Percentiles rank a stretch among this genome's conserved stretches.
Conservation (phyloP, 1,284 basidiomycete species). For the Ustilago curta region DNA sequence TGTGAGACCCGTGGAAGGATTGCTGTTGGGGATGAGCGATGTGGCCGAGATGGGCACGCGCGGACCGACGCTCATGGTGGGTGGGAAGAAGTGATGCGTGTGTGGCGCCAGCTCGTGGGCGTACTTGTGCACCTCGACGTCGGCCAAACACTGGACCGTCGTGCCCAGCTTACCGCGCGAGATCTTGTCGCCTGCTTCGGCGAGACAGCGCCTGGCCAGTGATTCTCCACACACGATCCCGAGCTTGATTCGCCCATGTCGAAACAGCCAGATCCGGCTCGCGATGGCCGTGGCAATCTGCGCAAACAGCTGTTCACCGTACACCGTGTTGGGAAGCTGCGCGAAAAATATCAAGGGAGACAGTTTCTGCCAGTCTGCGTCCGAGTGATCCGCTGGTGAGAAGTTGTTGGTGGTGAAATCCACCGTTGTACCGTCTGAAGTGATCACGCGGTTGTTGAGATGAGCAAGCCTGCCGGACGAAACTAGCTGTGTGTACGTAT, state of each 20-base stretch:
- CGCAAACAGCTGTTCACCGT: slow-evolving; percentile 66
- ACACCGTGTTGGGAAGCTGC: slow-evolving; percentile 66
- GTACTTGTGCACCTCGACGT: slow-evolving; percentile 33
- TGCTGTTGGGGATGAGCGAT: slow-evolving; percentile 55
- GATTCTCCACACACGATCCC: slow-evolving; percentile 62
- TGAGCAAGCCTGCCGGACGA: slow-evolving; percentile 50
- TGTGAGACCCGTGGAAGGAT: slow-evolving; percentile 49
- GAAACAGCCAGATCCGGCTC: slow-evolving; percentile 62
- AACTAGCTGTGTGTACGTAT: slow-evolving; percentile 52
- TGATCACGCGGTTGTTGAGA: slow-evolving; percentile 39
- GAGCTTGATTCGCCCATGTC: slow-evolving; percentile 58
- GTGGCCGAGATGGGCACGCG: slow-evolving; percentile 45
- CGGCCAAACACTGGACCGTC: slow-evolving; percentile 52
- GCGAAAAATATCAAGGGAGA: slow-evolving; percentile 62
- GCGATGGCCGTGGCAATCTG: slow-evolving; percentile 63
- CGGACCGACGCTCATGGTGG: slow-evolving; percentile 53
- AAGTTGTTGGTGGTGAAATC: slow-evolving; percentile 34
- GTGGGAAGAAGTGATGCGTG: slow-evolving; percentile 56
- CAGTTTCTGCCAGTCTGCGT: slow-evolving; percentile 43
- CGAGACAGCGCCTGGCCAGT: slow-evolving; percentile 55
- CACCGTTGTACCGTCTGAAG: slow-evolving; percentile 18
- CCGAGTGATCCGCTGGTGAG: slow-evolving; percentile 18
- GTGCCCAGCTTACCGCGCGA: slow-evolving; percentile 56
- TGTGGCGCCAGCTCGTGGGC: slow-evolving; percentile 50
- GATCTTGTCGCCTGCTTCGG: slow-evolving; percentile 39